Conservation (phyloP, 1,139 yeast species). For the Zygosaccharomyces sapae region DNA sequence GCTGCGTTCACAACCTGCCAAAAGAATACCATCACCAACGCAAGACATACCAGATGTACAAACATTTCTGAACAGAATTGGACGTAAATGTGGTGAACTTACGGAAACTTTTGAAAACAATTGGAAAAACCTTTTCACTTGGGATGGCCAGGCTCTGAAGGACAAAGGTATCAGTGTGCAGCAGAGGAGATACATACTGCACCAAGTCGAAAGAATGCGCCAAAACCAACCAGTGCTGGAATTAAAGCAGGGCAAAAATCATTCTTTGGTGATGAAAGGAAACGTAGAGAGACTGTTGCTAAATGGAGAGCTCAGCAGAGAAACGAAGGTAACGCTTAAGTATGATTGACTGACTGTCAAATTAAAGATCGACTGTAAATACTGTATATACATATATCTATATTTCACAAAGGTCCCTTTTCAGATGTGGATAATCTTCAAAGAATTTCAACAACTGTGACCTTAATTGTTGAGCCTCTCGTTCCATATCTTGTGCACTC, state of each 20-base stretch:
- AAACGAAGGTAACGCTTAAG: constrained; percentile 32
- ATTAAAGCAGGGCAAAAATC: constrained; percentile 63
- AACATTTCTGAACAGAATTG: constrained; percentile 68
- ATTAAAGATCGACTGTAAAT: background rate
- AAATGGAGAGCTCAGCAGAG: constrained; percentile 59
- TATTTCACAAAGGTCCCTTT: background rate
- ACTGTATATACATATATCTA: background rate
- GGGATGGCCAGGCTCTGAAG: constrained; percentile 60
- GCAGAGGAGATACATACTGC: constrained; percentile 60
- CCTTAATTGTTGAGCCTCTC: constrained; percentile 16
- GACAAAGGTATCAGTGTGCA: constrained; percentile 74
- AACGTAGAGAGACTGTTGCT: constrained; percentile 64
- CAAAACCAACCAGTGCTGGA: constrained; percentile 57
- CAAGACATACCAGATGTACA: constrained; percentile 63
- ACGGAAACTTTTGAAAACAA: constrained; percentile 65
- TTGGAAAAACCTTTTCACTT: constrained; percentile 63
- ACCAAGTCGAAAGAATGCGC: constrained; percentile 44
- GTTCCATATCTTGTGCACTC: constrained; percentile 37
- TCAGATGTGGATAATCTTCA: constrained; percentile 1
- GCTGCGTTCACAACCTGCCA: constrained; percentile 16
- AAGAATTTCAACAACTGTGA: constrained; percentile 10
- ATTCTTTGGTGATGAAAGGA: constrained; percentile 86
- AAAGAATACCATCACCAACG: constrained; percentile 45
- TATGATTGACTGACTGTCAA: too few relatives aligned
- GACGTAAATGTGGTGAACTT: constrained; percentile 67